These are phyloP conservation scores for Avena atlantica DNA, from an alignment of 176 grass and related monocot genomes.

Conservation along the genomic window DNA sequence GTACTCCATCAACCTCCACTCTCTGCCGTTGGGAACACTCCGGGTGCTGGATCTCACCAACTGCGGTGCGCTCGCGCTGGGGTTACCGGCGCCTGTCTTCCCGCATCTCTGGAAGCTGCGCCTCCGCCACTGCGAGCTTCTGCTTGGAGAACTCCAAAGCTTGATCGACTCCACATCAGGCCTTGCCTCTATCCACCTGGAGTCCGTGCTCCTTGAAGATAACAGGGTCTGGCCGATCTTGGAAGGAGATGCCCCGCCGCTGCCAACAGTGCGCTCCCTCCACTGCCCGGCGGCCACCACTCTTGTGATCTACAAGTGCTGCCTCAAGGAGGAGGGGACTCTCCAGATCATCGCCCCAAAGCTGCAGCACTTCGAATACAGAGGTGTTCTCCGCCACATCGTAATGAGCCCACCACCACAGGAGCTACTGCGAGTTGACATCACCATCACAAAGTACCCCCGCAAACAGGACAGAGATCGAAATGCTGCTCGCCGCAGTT, in stretches of 20 bases:
- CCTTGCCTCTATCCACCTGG: background rate
- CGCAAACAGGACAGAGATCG: no score
- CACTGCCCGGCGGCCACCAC: background rate
- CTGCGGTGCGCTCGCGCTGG: background rate
- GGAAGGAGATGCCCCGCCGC: background rate
- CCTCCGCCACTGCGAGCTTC: background rate
- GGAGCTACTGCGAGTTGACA: background rate
- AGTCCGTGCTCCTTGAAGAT: background rate
- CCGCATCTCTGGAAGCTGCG: background rate
- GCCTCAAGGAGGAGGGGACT: background rate
- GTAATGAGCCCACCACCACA: background rate
- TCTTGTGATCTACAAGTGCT: background rate
- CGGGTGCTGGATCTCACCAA: conserved; percentile 6
- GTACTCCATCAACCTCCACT: background rate
- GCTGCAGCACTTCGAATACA: background rate
- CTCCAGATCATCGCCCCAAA: background rate
- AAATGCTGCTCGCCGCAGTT: no score
- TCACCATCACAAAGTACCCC: background rate
- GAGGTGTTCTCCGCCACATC: no score
- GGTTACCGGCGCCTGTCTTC: background rate
- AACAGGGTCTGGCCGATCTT: background rate
- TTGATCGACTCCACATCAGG: background rate
- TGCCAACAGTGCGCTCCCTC: background rate
- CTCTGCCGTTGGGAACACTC: background rate
- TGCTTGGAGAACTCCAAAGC: background rate